A percentile compares a stretch with the other conserved stretches of the same genome.
phyloP scores from a whole-genome alignment of 2,329 filamentous ascomycete species.

The Aspergillus luchuensis region DNA sequence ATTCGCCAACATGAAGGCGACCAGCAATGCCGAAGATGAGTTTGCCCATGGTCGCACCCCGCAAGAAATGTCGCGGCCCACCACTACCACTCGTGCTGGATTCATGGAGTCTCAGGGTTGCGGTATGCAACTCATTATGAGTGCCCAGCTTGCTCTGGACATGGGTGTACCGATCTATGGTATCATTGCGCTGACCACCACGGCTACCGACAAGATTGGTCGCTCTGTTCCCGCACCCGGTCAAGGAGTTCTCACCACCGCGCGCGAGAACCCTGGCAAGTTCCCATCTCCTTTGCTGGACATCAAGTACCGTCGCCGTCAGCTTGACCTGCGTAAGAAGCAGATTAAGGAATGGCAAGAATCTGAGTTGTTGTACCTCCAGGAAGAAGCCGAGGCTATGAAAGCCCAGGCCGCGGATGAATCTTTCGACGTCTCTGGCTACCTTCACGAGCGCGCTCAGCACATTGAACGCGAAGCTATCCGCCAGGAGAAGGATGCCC shows the following conservation, averaged over 20 bases:
- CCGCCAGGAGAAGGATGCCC: slow-evolving; percentile 89
- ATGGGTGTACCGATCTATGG: slow-evolving; percentile 99
- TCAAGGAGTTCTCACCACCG: slow-evolving; percentile 93
- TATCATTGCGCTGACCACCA: slow-evolving; percentile 88
- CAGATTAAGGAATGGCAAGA: slow-evolving; percentile 98
- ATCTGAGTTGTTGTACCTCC: slow-evolving; percentile 86
- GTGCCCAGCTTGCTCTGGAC: slow-evolving; percentile 88
- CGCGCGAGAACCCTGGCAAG: slow-evolving; percentile 84
- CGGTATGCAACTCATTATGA: slow-evolving; percentile 99
- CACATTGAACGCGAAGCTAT: slow-evolving; percentile 88
- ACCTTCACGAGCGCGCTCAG: slow-evolving; percentile 76
- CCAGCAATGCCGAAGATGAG: slow-evolving; percentile 96
- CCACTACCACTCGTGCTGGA: slow-evolving; percentile 92
- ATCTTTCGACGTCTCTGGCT: slow-evolving; percentile 80
- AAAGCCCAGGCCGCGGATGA: slow-evolving; percentile 69
- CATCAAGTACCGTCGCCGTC: slow-evolving; percentile 94
- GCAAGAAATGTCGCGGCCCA: slow-evolving; percentile 95
- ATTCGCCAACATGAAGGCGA: slow-evolving; percentile 99
- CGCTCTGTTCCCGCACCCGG: slow-evolving; percentile 95
- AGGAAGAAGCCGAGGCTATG: slow-evolving; percentile 90
- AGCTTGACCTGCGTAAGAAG: slow-evolving; percentile 89
- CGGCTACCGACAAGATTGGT: slow-evolving; percentile 98
- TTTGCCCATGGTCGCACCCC: slow-evolving; percentile 93
- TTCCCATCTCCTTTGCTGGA: slow-evolving; percentile 95
- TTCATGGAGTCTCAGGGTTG: slow-evolving; percentile 99